Conservation (phyloP, 768 basidiomycete genomes). For the Candolleomyces aberdarensis region DNA sequence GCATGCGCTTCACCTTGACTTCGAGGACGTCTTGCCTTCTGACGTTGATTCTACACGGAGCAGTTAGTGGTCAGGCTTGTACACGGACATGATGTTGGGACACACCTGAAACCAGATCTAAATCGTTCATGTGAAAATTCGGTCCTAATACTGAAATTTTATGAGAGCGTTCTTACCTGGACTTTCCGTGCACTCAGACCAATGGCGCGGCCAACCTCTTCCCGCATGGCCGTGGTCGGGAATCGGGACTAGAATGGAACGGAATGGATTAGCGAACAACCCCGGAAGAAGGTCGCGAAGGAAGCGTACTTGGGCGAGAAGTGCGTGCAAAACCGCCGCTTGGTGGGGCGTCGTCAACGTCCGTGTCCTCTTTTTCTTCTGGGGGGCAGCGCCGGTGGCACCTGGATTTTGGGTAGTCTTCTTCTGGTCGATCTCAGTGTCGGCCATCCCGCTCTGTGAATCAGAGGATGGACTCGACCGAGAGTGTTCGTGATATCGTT, state of each 20-base stretch:
- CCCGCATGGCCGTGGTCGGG: constrained; percentile 82
- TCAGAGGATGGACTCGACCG: constrained; percentile 42
- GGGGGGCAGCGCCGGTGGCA: constrained; percentile 42
- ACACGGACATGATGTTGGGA: constrained; percentile 13
- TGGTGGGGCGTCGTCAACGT: constrained; percentile 87
- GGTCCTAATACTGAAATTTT: not conserved
- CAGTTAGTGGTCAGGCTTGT: constrained; percentile 18
- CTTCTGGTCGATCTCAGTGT: constrained; percentile 51
- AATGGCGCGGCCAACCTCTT: constrained; percentile 83
- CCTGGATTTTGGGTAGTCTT: constrained; percentile 27
- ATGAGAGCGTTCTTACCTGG: constrained; percentile 53
- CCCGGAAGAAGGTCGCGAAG: not conserved
- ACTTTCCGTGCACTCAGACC: constrained; percentile 90
- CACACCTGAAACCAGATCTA: constrained; percentile 89
- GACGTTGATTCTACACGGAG: constrained; percentile 65
- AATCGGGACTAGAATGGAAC: constrained; percentile 67
- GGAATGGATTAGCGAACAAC: not conserved
- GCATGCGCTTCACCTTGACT: constrained; percentile 53
- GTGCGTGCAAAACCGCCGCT: constrained; percentile 80
- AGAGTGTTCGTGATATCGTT: constrained; percentile 16
- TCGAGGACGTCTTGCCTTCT: constrained; percentile 79
- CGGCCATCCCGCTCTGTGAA: constrained; percentile 56
- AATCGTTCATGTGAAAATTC: constrained; percentile 17
- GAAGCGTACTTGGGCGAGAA: constrained; percentile 72
- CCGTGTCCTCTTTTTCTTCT: constrained; percentile 81